Base-by-base conservation (phyloP, 768 basidiomycete genomes). In the Suillus sp. region DNA sequence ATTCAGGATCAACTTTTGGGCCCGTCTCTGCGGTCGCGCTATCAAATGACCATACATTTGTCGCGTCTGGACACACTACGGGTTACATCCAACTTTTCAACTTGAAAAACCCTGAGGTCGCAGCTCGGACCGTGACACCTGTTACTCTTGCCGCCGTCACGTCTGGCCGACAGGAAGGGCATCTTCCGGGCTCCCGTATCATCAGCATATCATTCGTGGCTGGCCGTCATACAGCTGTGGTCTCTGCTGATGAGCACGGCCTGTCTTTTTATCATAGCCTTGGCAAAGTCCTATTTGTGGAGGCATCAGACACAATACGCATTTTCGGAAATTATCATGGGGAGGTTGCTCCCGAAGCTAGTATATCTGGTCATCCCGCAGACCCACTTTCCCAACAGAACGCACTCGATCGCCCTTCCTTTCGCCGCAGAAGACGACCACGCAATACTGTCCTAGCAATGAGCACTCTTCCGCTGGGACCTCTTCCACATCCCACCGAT, bases 221-320 rank as follows among this genome's bases (percentile, higher is more conserved):
- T 14, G 90, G 89, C 22, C 84, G 96, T 45, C 96, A 97, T 69
- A 99, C 97, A 2, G 95, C 94, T 5, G 84, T 99, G 57, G 86
- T 98, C 45, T 90, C 90, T 4, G 92, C 93, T 2, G 97, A 99
- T 72, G 92, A 96, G 63, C 78, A 83, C 67, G 97, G 97, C 0
- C 82, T 98, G 10, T 93, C 95, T 0, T 99, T 99, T 76, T 97
- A 93, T 72, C 96, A 98, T 76, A 92, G 91, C 61, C 79, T 99
- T 4, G 95, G 97, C 32, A 96, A 93, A 74, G 89, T 99, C 13
- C 81, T 99, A 16, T 97, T 97, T 67, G 90, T 99, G 7, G 96
- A 98, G 53, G 95, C 96, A 14, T 88, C 92, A 18, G 97, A 99
- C 73, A 93, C 93, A 38, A 83, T 99, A 51, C 89, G 97, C 20